Evolutionary conservation across 495 filamentous ascomycete genomes (phyloP).

Genomic region (Lindgomyces ingoldianus): DNA sequence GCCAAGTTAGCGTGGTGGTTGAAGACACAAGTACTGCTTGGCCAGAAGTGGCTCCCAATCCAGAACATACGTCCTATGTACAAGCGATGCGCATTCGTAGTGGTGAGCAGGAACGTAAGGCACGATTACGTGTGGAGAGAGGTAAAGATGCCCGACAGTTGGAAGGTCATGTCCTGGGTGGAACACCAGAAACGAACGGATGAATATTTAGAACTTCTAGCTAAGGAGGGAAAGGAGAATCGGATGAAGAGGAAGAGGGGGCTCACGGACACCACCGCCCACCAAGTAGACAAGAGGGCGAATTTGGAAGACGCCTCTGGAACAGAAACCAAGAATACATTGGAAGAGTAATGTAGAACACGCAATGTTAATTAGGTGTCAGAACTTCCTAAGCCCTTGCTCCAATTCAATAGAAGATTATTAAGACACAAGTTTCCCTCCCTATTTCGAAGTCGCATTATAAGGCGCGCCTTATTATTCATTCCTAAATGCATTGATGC

Average conservation of each 20-base stretch:
- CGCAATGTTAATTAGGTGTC: too few species aligned
- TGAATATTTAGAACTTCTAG: conserved; percentile 18
- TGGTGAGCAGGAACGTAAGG: conserved; percentile 41
- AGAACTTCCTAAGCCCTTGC: too few species aligned
- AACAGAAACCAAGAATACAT: too few species aligned
- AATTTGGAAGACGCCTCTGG: too few species aligned
- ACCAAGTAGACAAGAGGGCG: too few species aligned
- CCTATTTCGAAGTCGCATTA: too few species aligned
- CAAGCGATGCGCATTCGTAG: conserved; percentile 45
- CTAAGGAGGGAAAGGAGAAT: conserved; percentile 1
- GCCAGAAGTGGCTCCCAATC: conserved; percentile 30
- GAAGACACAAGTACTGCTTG: conserved; percentile 18
- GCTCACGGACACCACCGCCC: background rate
- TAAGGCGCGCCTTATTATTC: too few species aligned
- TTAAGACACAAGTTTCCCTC: too few species aligned
- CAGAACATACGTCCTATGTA: conserved; percentile 23
- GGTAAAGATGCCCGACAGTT: conserved; percentile 42
- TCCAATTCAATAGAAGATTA: too few species aligned
- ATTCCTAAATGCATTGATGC: too few species aligned
- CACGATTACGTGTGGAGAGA: conserved; percentile 22
- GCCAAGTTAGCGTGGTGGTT: conserved; percentile 28
- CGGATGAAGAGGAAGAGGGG: background rate
- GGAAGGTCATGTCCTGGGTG: conserved; percentile 47
- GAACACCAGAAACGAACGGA: conserved; percentile 25
- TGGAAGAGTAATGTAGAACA: too few species aligned